These are phyloP conservation scores for Gryganskiella cystojenkinii DNA, from an alignment of 192 early-diverging fungal species.

Conservation along the genomic window DNA sequence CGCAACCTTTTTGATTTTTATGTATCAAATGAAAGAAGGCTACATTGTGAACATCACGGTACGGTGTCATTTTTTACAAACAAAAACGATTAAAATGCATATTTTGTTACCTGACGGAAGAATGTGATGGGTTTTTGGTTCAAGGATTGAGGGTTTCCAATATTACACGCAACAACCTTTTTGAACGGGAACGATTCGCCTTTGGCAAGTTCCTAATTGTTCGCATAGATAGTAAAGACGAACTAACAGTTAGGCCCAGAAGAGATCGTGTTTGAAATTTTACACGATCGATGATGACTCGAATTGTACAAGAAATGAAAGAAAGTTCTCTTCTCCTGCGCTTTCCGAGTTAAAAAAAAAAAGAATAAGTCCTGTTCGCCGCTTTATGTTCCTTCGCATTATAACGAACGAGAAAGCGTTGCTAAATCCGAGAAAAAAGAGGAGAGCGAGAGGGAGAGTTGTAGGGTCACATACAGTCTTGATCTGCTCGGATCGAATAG, in stretches of 20 bases:
- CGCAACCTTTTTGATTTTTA: slow-evolving; percentile 67
- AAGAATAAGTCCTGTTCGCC: too few species aligned
- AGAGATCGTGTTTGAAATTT: not conserved
- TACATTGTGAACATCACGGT: not conserved
- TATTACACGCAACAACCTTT: slow-evolving; percentile 56
- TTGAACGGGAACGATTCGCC: slow-evolving; percentile 31
- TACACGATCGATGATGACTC: not conserved
- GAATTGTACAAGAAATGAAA: too few species aligned
- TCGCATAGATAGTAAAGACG: not conserved
- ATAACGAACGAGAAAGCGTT: not conserved
- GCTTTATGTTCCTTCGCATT: not conserved
- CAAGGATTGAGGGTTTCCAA: slow-evolving; percentile 57
- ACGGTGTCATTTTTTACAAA: not conserved
- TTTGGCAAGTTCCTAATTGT: slow-evolving; percentile 52
- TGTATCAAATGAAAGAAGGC: not conserved
- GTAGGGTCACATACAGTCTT: slow-evolving; percentile 37
- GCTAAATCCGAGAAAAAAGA: not conserved
- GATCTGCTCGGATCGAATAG: slow-evolving; percentile 92
- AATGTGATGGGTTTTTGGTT: slow-evolving; percentile 90
- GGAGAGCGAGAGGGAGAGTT: not conserved
- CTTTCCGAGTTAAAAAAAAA: not conserved
- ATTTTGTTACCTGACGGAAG: slow-evolving; percentile 82
- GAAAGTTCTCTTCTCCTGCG: too few species aligned
- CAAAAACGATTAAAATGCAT: not conserved
- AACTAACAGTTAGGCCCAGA: too few species aligned